Evolutionary conservation across 1,284 basidiomycete species (phyloP).

Genomic region (Puccinia hordei): DNA sequence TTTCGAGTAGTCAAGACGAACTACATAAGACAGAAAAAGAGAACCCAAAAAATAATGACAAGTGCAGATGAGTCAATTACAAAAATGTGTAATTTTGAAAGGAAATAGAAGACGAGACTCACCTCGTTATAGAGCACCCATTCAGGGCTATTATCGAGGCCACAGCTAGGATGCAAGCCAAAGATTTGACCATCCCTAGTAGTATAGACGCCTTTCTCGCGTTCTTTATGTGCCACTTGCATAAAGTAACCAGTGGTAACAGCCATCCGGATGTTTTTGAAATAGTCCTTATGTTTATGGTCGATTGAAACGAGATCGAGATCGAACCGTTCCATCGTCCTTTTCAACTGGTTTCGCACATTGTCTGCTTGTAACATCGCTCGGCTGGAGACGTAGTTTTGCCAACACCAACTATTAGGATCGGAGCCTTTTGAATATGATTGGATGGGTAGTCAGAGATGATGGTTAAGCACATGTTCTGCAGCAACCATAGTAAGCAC

Average conservation of each 20-base stretch:
- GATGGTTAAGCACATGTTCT: not conserved
- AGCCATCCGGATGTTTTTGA: conserved; percentile 76
- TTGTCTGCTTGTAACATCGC: conserved; percentile 90
- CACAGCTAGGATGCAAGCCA: conserved; percentile 88
- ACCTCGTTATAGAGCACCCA: conserved; percentile 91
- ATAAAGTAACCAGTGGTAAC: conserved; percentile 96
- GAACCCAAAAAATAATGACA: not conserved
- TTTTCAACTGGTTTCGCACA: conserved; percentile 85
- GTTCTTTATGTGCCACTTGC: conserved; percentile 95
- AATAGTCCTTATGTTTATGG: conserved; percentile 76
- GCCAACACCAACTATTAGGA: conserved; percentile 83
- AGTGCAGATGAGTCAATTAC: conserved; percentile 9
- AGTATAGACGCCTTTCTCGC: conserved; percentile 69
- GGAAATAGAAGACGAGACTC: not conserved
- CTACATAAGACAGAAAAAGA: conserved; percentile 59
- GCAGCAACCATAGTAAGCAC: not conserved
- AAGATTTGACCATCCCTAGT: conserved; percentile 68
- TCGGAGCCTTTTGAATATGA: conserved; percentile 67
- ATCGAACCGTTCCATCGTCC: conserved; percentile 79
- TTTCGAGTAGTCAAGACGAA: conserved; percentile 86
- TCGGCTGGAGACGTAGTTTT: conserved; percentile 82
- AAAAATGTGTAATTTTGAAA: too few relatives aligned
- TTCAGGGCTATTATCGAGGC: conserved; percentile 87
- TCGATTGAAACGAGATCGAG: conserved; percentile 74
- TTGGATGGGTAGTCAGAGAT: too few relatives aligned